phyloP scores from a whole-genome alignment of 192 early-diverging fungal species.

The Phycomyces nitens region DNA sequence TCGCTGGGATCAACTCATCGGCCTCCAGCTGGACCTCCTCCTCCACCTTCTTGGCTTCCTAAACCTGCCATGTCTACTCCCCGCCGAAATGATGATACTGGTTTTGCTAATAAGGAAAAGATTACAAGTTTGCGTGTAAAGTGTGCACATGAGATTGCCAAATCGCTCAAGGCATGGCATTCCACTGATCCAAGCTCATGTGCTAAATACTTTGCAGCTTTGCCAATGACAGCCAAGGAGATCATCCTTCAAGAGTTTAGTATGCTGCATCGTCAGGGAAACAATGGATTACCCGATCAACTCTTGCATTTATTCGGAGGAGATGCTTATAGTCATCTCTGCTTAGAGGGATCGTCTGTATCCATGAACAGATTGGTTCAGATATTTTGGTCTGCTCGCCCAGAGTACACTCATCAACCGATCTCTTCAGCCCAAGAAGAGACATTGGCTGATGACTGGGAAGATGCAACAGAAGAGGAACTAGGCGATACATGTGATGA shows the following conservation, averaged over 20 bases:
- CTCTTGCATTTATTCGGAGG: neutral
- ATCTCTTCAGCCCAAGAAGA: neutral
- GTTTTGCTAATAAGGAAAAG: neutral
- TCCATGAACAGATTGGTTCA: neutral
- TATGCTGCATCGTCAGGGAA: neutral
- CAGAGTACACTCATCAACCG: too few relatives aligned
- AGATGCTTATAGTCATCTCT: neutral
- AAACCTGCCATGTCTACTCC: neutral
- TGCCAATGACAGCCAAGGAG: neutral
- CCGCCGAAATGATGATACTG: neutral
- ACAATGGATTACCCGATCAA: neutral
- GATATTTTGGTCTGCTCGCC: neutral
- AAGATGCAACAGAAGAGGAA: neutral
- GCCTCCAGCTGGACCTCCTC: slow-evolving; percentile 1
- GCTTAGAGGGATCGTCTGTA: neutral
- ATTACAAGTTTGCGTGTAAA: neutral
- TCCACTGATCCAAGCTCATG: neutral
- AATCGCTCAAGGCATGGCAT: neutral
- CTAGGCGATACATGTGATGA: neutral
- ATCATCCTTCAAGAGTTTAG: neutral
- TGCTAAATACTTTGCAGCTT: neutral
- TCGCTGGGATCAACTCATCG: neutral
- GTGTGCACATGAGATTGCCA: neutral
- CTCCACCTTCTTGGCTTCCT: slow-evolving; percentile 5
- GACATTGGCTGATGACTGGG: slow-evolving; percentile 8